These are phyloP conservation scores for Chlamydomonas incerta DNA, from an alignment of 139 green algal genomes.

Conservation along the genomic window DNA sequence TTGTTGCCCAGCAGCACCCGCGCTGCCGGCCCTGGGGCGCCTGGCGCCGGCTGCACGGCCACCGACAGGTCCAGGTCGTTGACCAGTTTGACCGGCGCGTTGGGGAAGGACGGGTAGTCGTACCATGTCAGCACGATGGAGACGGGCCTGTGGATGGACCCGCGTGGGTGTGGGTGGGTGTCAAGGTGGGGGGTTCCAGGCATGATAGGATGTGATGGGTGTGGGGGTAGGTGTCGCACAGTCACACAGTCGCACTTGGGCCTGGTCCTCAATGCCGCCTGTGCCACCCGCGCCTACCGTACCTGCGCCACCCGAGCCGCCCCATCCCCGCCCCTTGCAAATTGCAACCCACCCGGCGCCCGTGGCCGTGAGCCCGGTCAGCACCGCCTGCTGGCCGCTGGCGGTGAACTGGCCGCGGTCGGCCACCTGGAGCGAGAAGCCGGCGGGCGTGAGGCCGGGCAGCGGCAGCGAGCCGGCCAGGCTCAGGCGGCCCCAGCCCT, in stretches of 20 bases:
- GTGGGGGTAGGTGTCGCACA: too few relatives aligned
- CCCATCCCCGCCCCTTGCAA: too few relatives aligned
- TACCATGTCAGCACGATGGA: background rate
- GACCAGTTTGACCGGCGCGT: background rate
- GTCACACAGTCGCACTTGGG: too few relatives aligned
- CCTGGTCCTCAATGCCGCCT: too few relatives aligned
- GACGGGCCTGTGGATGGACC: conserved; percentile 1
- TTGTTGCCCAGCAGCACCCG: background rate
- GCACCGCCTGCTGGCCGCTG: background rate
- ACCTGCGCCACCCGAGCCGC: too few relatives aligned
- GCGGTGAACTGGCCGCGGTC: background rate
- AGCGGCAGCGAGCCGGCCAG: conserved; percentile 8
- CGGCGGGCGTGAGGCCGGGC: background rate
- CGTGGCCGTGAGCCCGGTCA: background rate
- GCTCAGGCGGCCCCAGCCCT: conserved; percentile 17
- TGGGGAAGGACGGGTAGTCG: background rate
- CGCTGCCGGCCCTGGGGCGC: too few relatives aligned
- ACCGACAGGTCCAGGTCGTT: conserved; percentile 14
- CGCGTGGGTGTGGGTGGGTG: too few relatives aligned
- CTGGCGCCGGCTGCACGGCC: too few relatives aligned
- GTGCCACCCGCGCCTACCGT: too few relatives aligned
- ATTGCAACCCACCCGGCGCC: background rate
- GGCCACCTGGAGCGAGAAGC: background rate
- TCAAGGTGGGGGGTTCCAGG: too few relatives aligned
- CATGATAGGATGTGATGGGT: too few relatives aligned